Conservation (phyloP, 495 filamentous ascomycete species). For the Xylaria grammica region DNA sequence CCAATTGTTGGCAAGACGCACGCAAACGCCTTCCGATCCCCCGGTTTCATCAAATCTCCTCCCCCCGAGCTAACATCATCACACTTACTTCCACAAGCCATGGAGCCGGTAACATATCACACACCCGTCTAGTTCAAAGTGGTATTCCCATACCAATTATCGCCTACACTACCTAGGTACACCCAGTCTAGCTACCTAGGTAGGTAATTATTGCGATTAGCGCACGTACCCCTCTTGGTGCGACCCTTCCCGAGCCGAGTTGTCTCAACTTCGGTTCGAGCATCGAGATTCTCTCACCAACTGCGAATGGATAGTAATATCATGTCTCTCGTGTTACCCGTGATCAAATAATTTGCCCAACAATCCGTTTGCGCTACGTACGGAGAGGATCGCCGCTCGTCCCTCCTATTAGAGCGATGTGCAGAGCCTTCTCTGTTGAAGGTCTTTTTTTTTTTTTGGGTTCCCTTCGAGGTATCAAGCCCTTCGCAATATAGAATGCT, state of each 20-base stretch:
- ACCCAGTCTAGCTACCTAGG: background rate
- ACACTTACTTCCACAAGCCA: background rate
- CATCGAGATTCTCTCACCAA: background rate
- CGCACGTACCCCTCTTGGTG: slow-evolving; percentile 2
- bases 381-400: background rate
- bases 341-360: background rate
- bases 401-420: background rate
- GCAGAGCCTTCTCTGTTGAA: background rate
- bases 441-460: background rate
- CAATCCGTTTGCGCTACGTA: background rate
- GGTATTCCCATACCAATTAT: background rate
- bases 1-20: background rate
- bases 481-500: background rate
- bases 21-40: background rate
- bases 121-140: background rate
- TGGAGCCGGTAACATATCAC: slow-evolving; percentile 7
- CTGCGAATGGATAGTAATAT: background rate
- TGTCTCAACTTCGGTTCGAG: background rate
- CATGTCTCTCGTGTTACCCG: background rate
- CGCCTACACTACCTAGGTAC: no score
- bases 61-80: background rate
- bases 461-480: background rate
- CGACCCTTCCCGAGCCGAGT: background rate
- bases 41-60: slow-evolving; percentile 5
- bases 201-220: background rate